Conservation (phyloP, 495 filamentous ascomycete genomes). For the Annulohypoxylon stygium region DNA sequence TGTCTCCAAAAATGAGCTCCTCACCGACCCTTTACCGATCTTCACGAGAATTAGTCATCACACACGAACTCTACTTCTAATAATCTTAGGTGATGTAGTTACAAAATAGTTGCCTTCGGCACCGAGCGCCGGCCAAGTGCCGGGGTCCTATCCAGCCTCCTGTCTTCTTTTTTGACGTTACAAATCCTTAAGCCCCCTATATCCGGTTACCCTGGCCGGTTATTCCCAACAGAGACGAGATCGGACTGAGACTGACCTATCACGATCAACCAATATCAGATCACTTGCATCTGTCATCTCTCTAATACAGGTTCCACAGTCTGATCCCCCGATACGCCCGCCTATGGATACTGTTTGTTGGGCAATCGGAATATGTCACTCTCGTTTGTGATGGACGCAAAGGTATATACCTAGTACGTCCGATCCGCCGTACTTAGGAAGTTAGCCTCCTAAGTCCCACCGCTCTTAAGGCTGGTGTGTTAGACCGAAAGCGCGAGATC, state of each 20-base stretch:
- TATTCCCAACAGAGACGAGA: constrained; percentile 14
- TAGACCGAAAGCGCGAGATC: constrained; percentile 24
- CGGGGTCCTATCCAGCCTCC: constrained; percentile 5
- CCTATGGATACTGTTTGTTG: constrained; percentile 7
- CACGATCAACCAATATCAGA: constrained; percentile 30
- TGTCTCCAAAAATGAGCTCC: constrained; percentile 5
- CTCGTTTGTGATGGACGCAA: constrained; percentile 6
- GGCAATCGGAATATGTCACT: constrained; percentile 13
- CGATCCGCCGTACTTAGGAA: constrained; percentile 13
- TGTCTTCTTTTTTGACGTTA: background rate
- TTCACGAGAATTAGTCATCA: background rate
- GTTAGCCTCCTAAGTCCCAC: constrained; percentile 15
- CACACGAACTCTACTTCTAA: background rate
- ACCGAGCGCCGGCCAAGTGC: constrained; percentile 24
- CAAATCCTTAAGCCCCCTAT: constrained; percentile 17
- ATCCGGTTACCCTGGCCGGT: constrained; percentile 10
- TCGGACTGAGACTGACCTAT: constrained; percentile 7
- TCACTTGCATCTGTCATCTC: constrained; percentile 3
- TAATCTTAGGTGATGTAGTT: background rate
- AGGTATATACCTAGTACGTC: constrained; percentile 9
- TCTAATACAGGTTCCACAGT: constrained; percentile 2
- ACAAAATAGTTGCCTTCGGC: constrained; percentile 18
- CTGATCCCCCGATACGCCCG: constrained; percentile 16
- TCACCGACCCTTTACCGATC: constrained; percentile 30
- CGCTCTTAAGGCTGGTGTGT: background rate